Conservation (phyloP, 495 filamentous ascomycete species). For the Trypethelium eluteriae region DNA sequence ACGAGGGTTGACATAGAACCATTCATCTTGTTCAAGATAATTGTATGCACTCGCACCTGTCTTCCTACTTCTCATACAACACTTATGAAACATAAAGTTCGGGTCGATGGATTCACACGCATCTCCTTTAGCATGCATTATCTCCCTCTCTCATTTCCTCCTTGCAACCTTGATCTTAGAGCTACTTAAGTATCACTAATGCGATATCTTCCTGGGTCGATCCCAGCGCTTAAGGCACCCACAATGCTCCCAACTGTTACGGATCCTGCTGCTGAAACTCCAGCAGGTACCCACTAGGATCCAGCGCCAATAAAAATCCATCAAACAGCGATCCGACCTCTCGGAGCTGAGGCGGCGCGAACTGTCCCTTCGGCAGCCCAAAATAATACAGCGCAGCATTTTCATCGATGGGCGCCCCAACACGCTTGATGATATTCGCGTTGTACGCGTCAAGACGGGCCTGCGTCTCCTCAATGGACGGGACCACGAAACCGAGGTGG, state of each 20-base stretch:
- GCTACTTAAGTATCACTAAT: no score
- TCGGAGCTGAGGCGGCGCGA: constrained; percentile 16
- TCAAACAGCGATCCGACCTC: constrained; percentile 14
- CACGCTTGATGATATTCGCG: constrained; percentile 26
- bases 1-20: not conserved
- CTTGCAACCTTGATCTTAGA: no score
- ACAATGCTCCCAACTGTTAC: no score
- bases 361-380: constrained; percentile 17
- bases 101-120: no score
- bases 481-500: constrained; percentile 30
- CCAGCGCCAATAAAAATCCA: constrained; percentile 25
- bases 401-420: constrained; percentile 19
- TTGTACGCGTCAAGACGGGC: constrained; percentile 20
- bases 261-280: constrained; percentile 26
- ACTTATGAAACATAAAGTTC: no score
- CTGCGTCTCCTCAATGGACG: constrained; percentile 26
- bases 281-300: constrained; percentile 34
- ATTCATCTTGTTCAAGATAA: not conserved
- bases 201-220: no score
- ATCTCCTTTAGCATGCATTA: no score
- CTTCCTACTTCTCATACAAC: no score
- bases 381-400: constrained; percentile 19
- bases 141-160: no score
- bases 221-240: no score
- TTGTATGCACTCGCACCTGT: no score